phyloP scores from a whole-genome alignment of 495 filamentous ascomycete genomes.

The Penicillium simplicissimum region DNA sequence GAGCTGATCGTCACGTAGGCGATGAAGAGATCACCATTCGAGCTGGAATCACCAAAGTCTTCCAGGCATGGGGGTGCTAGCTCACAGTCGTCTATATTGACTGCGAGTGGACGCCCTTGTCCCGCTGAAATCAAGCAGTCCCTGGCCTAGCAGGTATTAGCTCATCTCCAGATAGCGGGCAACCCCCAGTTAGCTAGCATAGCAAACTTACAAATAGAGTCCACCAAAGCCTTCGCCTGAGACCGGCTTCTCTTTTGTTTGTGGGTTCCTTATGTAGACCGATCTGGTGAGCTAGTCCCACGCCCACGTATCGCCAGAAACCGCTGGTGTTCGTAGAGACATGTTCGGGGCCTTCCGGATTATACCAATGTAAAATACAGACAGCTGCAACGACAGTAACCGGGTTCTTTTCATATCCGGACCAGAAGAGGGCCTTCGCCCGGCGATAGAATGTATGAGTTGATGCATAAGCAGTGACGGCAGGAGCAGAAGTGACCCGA shows the following conservation, averaged over 20 bases:
- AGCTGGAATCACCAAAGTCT: slow-evolving; percentile 25
- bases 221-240: slow-evolving; percentile 32
- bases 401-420: slow-evolving; percentile 30
- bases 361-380: slow-evolving; percentile 33
- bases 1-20: slow-evolving; percentile 30
- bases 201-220: slow-evolving; percentile 25
- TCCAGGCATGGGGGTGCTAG: slow-evolving; percentile 21
- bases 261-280: slow-evolving; percentile 29
- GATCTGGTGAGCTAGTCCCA: slow-evolving; percentile 30
- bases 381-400: slow-evolving; percentile 29
- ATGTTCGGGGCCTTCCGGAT: slow-evolving; percentile 27
- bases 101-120: slow-evolving; percentile 28
- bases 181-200: background rate
- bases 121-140: slow-evolving; percentile 32
- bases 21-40: slow-evolving; percentile 20
- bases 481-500: slow-evolving; percentile 27
- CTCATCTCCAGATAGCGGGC: background rate
- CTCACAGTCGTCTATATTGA: slow-evolving; percentile 26
- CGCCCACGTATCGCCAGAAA: slow-evolving; percentile 31
- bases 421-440: slow-evolving; percentile 30
- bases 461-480: slow-evolving; percentile 27
- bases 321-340: slow-evolving; percentile 33
- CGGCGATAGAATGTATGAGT: slow-evolving; percentile 29
- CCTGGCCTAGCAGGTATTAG: slow-evolving; percentile 22
- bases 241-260: slow-evolving; percentile 14